A percentile compares a stretch with the other conserved stretches of the same genome.
Conservation (phyloP, 2,329 filamentous ascomycete genomes). For the Cytospora chrysosperma region DNA sequence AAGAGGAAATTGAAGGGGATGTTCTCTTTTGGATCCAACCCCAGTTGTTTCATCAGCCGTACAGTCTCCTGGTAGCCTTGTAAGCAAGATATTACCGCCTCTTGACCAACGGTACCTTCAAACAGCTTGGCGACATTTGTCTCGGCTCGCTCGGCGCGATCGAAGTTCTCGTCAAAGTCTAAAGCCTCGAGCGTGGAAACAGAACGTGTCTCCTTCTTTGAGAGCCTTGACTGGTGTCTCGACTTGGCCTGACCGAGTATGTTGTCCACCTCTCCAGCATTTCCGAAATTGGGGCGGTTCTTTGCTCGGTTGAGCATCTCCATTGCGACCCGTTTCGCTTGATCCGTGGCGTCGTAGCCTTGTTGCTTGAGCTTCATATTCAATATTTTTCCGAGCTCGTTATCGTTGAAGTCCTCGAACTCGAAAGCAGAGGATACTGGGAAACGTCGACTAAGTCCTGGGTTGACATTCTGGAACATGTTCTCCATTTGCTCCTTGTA, state of each 20-base stretch:
- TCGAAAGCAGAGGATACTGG: constrained; percentile 61
- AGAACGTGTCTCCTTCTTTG: constrained; percentile 27
- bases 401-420: constrained; percentile 67
- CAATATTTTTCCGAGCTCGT: constrained; percentile 59
- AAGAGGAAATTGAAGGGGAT: constrained; percentile 71
- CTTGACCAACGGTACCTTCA: constrained; percentile 56
- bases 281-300: constrained; percentile 67
- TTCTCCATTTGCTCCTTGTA: constrained; percentile 68
- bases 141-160: constrained; percentile 46
- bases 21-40: constrained; percentile 54
- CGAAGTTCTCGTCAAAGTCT: constrained; percentile 61
- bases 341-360: constrained; percentile 50
- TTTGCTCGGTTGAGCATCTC: constrained; percentile 61
- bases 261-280: constrained; percentile 74
- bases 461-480: constrained; percentile 75
- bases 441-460: constrained; percentile 66
- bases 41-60: constrained; percentile 48
- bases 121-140: constrained; percentile 57
- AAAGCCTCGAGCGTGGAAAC: constrained; percentile 32
- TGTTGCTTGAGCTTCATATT: constrained; percentile 60
- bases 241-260: constrained; percentile 58
- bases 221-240: constrained; percentile 34
- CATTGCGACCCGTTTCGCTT: constrained; percentile 54
- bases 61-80: constrained; percentile 54
- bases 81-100: constrained; percentile 52